These are phyloP conservation scores for Lomentospora prolificans DNA, from an alignment of 2,329 filamentous ascomycete species.

Conservation along the genomic window DNA sequence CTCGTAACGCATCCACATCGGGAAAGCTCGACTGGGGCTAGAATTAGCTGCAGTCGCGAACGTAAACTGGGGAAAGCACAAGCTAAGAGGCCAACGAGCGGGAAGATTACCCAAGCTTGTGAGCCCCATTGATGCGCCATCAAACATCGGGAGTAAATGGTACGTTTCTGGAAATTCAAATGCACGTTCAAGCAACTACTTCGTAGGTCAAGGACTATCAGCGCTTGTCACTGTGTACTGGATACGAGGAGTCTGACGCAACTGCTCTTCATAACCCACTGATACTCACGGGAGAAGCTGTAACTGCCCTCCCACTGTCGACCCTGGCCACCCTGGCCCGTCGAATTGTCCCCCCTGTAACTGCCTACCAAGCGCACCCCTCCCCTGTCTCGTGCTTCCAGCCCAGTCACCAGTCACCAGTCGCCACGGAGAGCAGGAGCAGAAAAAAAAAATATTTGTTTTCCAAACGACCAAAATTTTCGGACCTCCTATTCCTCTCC, in stretches of 20 bases:
- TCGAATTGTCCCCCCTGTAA: slow-evolving; percentile 4
- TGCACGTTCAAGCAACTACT: neutral
- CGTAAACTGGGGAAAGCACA: neutral
- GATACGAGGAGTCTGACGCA: neutral
- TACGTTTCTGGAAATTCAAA: neutral
- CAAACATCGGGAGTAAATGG: neutral
- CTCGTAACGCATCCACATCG: neutral
- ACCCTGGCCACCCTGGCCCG: neutral
- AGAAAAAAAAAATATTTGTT: slow-evolving; percentile 9
- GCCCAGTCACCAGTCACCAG: neutral
- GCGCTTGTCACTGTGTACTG: neutral
- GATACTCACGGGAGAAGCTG: neutral
- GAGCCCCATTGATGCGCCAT: neutral
- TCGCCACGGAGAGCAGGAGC: slow-evolving; percentile 4
- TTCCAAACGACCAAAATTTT: slow-evolving; percentile 3
- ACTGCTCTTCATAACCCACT: neutral
- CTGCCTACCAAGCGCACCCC: slow-evolving; percentile 1
- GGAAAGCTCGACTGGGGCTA: neutral
- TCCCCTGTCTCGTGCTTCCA: slow-evolving; percentile 4
- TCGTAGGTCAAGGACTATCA: neutral
- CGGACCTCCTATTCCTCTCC: slow-evolving; percentile 6
- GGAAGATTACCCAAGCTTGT: neutral
- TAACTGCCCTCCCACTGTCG: neutral
- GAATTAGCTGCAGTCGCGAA: neutral
- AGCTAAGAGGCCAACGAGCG: neutral